phyloP scores from a whole-genome alignment of 352 stramenopile genomes.

The Nothophytophthora sp. region DNA sequence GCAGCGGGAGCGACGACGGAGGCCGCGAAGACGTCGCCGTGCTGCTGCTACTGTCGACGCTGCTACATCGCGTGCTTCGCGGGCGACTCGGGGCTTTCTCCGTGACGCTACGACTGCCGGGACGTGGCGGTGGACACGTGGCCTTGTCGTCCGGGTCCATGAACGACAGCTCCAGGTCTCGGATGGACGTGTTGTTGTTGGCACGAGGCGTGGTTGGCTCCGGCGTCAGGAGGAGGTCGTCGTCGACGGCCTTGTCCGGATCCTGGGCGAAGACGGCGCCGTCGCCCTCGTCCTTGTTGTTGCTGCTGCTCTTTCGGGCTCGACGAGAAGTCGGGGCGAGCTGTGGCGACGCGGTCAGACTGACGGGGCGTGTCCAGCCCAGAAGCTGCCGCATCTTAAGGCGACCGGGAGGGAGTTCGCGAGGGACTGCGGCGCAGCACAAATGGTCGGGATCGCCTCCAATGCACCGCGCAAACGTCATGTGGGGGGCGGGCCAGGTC shows the following conservation, averaged over 20 bases:
- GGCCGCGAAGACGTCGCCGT: constrained; percentile 10
- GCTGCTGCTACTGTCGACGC: constrained; percentile 18
- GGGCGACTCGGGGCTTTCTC: constrained; percentile 2
- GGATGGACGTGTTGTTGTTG: constrained; percentile 22
- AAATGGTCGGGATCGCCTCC: constrained; percentile 52
- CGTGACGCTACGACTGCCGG: not conserved
- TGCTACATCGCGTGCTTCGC: constrained; percentile 8
- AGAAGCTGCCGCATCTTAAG: constrained; percentile 55
- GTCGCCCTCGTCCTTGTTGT: constrained; percentile 12
- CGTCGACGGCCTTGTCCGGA: constrained; percentile 10
- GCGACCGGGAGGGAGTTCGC: constrained; percentile 24
- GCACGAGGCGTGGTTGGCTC: constrained; percentile 5
- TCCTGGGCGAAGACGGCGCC: constrained; percentile 10
- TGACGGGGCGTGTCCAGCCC: constrained; percentile 26
- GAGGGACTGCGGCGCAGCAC: constrained; percentile 35
- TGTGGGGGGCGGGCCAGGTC: too few species aligned
- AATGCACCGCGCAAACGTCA: constrained; percentile 59
- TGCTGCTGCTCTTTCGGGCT: constrained; percentile 19
- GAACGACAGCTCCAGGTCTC: constrained; percentile 10
- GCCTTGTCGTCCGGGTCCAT: constrained; percentile 21
- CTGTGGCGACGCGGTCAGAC: constrained; percentile 8
- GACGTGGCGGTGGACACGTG: not conserved
- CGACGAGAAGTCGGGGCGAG: constrained; percentile 1
- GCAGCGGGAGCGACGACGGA: constrained; percentile 1
- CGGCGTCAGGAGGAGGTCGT: not conserved